Percentiles rank a stretch among this genome's conserved stretches.
Conservation (phyloP, 2,329 filamentous ascomycete genomes). For the Diaporthe sp. region DNA sequence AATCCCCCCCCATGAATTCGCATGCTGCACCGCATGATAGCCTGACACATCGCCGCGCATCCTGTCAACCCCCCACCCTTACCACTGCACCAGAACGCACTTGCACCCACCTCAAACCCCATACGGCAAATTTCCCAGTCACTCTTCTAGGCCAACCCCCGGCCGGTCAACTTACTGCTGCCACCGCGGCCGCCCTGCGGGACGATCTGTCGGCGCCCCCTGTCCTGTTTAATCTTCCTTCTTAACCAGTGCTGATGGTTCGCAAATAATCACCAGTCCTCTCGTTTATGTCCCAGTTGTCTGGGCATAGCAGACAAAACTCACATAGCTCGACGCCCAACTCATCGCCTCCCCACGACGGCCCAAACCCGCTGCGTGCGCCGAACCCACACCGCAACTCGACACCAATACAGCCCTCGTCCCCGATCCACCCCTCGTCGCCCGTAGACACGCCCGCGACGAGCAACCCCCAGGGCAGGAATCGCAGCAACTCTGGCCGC, state of each 20-base stretch:
- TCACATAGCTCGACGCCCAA: slow-evolving; percentile 59
- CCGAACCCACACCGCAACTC: slow-evolving; percentile 43
- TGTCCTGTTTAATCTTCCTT: slow-evolving; percentile 34
- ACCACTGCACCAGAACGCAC: slow-evolving; percentile 16
- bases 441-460: slow-evolving; percentile 58
- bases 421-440: slow-evolving; percentile 53
- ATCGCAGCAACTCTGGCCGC: slow-evolving; percentile 68
- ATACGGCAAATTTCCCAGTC: slow-evolving; percentile 33
- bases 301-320: slow-evolving; percentile 57
- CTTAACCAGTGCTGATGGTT: slow-evolving; percentile 39
- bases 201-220: slow-evolving; percentile 27
- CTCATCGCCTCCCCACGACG: slow-evolving; percentile 58
- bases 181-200: slow-evolving; percentile 24
- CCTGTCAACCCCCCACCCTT: not conserved
- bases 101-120: slow-evolving; percentile 20
- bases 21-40: slow-evolving; percentile 29
- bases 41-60: slow-evolving; percentile 35
- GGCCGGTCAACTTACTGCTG: slow-evolving; percentile 34
- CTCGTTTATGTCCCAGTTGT: slow-evolving; percentile 90
- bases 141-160: slow-evolving; percentile 27
- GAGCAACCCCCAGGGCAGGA: slow-evolving; percentile 57
- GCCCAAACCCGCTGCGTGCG: slow-evolving; percentile 38
- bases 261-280: slow-evolving; percentile 69
- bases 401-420: slow-evolving; percentile 46
- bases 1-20: slow-evolving; percentile 32